A percentile compares a stretch with the other conserved stretches of the same genome.
These are phyloP conservation scores for Posidonia australis DNA, from an alignment of 106 monocot genomes.

Conservation along the genomic window DNA sequence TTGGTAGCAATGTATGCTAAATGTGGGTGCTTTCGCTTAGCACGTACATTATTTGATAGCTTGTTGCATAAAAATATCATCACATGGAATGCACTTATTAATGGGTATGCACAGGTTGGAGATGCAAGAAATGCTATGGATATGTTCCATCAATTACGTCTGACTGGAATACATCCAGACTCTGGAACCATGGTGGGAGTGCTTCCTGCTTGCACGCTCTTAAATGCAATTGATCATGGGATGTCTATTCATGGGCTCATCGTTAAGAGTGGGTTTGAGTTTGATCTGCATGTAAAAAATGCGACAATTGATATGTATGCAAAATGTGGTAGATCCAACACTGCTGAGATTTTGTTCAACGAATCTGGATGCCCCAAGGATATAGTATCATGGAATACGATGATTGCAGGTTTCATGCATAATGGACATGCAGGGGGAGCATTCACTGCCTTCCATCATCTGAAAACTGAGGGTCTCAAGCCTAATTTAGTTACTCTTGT, in stretches of 20 bases:
- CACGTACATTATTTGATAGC: constrained; percentile 39
- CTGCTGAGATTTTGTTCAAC: constrained; percentile 38
- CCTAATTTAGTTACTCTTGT: constrained; percentile 54
- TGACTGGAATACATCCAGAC: constrained; percentile 28
- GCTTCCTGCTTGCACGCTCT: constrained; percentile 44
- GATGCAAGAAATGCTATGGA: constrained; percentile 39
- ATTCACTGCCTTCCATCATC: constrained; percentile 28
- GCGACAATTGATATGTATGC: constrained; percentile 65
- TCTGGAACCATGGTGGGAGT: constrained; percentile 59
- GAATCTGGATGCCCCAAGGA: constrained; percentile 11
- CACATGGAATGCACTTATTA: constrained; percentile 70
- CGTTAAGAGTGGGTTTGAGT: constrained; percentile 38
- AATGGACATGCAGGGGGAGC: constrained; percentile 45
- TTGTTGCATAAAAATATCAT: constrained; percentile 30
- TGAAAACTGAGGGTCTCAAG: constrained; percentile 33
- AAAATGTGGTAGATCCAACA: constrained; percentile 37
- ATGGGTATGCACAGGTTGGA: constrained; percentile 55
- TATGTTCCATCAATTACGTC: constrained; percentile 30
- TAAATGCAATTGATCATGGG: constrained; percentile 18
- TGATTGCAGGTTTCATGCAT: constrained; percentile 62
- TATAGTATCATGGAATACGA: constrained; percentile 66
- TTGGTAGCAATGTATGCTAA: constrained; percentile 67
- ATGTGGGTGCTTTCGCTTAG: constrained; percentile 37
- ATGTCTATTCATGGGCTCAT: constrained; percentile 37
- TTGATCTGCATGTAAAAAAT: constrained; percentile 61